Evolutionary conservation across 768 basidiomycete species (phyloP).

Genomic region (Macrolepiota albuminosa): DNA sequence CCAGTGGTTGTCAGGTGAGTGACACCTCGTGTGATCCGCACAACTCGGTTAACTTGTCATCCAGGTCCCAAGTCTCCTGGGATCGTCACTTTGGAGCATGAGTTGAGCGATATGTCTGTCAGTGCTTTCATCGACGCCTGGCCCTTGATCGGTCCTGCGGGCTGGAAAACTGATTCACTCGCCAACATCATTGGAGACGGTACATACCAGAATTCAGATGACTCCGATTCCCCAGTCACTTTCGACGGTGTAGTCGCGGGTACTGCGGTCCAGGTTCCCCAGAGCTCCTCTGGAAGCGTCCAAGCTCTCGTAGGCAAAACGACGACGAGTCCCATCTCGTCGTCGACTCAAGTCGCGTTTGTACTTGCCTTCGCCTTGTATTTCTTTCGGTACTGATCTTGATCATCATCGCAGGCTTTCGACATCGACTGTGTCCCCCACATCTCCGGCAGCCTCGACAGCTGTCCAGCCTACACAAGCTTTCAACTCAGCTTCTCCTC

Average conservation of each 20-base stretch:
- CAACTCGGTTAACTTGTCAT: not conserved
- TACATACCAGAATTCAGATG: conserved; percentile 44
- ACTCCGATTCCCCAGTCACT: conserved; percentile 28
- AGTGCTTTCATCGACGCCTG: conserved; percentile 62
- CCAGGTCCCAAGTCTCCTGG: conserved; percentile 70
- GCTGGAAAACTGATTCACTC: conserved; percentile 67
- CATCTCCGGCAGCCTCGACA: not conserved
- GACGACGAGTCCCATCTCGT: not conserved
- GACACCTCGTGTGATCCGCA: not conserved
- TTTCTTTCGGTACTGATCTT: not conserved
- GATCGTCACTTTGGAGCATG: conserved; percentile 82
- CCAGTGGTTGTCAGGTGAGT: conserved; percentile 51
- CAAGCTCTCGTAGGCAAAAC: not conserved
- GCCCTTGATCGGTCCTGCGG: conserved; percentile 57
- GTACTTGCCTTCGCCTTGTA: not conserved
- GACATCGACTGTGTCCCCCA: not conserved
- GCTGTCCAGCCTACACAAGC: not conserved
- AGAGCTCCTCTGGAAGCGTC: not conserved
- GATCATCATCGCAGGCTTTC: not conserved
- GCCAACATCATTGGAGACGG: conserved; percentile 33
- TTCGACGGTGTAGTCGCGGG: conserved; percentile 19
- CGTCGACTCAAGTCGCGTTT: not conserved
- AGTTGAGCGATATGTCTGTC: conserved; percentile 57
- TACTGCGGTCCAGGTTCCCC: not conserved
- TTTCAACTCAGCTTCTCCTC: conserved; percentile 6